Conservation (phyloP, 139 green algal species). For the Auxenochlorella pyrenoidosa region DNA sequence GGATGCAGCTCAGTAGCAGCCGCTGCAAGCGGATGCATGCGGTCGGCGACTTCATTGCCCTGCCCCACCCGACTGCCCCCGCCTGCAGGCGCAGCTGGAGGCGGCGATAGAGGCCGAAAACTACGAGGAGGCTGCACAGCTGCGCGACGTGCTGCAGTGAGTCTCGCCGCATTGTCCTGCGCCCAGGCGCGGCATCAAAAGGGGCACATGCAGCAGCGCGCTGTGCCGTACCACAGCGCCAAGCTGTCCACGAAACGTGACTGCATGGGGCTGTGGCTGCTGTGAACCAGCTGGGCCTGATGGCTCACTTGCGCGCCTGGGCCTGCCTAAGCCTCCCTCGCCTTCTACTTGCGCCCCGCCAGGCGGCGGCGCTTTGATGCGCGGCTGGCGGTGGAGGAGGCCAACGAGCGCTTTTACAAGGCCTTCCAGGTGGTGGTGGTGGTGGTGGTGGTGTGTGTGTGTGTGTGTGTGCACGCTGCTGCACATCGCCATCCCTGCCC, state of each 20-base stretch:
- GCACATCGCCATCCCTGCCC: too few relatives aligned
- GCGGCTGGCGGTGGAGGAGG: slow-evolving; percentile 78
- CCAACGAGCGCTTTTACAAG: slow-evolving; percentile 83
- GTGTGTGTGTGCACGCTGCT: too few relatives aligned
- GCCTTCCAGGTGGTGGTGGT: slow-evolving; percentile 65
- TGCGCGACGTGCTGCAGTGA: slow-evolving; percentile 65
- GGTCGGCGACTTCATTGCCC: too few relatives aligned
- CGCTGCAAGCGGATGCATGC: too few relatives aligned
- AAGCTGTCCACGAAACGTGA: too few relatives aligned
- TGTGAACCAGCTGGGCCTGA: not conserved
- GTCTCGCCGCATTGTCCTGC: not conserved
- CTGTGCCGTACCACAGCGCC: too few relatives aligned
- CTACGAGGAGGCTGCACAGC: slow-evolving; percentile 61
- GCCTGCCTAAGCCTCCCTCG: too few relatives aligned
- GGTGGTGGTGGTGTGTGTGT: too few relatives aligned
- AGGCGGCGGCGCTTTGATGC: slow-evolving; percentile 58
- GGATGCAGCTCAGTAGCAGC: too few relatives aligned
- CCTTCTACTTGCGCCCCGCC: not conserved
- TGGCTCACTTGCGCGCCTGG: not conserved
- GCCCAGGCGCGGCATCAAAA: not conserved
- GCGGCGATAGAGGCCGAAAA: slow-evolving; percentile 66
- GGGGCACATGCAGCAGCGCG: not conserved
- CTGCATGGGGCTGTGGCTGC: not conserved
- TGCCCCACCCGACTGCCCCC: too few relatives aligned
- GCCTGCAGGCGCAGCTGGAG: slow-evolving; percentile 43